These are phyloP conservation scores for Cladorrhinum sp. DNA, from an alignment of 2,329 filamentous ascomycete genomes.

Conservation along the genomic window DNA sequence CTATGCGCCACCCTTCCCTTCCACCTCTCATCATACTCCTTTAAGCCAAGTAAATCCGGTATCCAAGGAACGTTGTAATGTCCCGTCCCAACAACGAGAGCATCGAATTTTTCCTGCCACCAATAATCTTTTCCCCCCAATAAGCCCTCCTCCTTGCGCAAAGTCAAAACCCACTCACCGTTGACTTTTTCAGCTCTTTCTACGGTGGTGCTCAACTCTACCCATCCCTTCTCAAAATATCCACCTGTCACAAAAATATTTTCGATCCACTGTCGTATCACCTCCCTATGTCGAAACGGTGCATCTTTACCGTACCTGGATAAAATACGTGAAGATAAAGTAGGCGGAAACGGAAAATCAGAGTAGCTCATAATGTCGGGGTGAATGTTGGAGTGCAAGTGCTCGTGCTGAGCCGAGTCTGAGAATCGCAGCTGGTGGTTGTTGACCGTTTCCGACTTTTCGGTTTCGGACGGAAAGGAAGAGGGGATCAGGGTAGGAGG, in stretches of 20 bases:
- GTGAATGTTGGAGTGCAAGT: conserved; percentile 59
- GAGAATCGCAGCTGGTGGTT: conserved; percentile 44
- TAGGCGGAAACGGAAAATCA: conserved; percentile 46
- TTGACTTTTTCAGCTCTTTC: conserved; percentile 48
- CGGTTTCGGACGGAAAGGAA: conserved; percentile 41
- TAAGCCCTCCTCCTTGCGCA: conserved; percentile 41
- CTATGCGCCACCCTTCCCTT: conserved; percentile 40
- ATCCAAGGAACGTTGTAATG: conserved; percentile 41
- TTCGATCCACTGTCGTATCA: conserved; percentile 53
- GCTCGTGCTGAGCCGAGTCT: conserved; percentile 54
- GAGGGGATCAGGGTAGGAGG: conserved; percentile 34
- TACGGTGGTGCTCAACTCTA: conserved; percentile 55
- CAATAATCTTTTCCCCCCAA: conserved; percentile 35
- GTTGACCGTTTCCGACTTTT: conserved; percentile 34
- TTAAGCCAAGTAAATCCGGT: conserved; percentile 38
- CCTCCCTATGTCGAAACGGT: conserved; percentile 54
- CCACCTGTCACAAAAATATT: conserved; percentile 34
- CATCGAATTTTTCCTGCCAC: conserved; percentile 39
- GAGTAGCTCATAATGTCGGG: conserved; percentile 55
- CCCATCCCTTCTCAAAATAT: conserved; percentile 30
- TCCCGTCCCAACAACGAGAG: conserved; percentile 39
- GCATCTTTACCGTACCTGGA: conserved; percentile 49
- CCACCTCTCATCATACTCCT: conserved; percentile 34
- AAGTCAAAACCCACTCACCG: conserved; percentile 47
- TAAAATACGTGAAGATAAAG: conserved; percentile 42